Evolutionary conservation across 2,329 filamentous ascomycete species (phyloP).

Genomic region (Diaporthe citri): DNA sequence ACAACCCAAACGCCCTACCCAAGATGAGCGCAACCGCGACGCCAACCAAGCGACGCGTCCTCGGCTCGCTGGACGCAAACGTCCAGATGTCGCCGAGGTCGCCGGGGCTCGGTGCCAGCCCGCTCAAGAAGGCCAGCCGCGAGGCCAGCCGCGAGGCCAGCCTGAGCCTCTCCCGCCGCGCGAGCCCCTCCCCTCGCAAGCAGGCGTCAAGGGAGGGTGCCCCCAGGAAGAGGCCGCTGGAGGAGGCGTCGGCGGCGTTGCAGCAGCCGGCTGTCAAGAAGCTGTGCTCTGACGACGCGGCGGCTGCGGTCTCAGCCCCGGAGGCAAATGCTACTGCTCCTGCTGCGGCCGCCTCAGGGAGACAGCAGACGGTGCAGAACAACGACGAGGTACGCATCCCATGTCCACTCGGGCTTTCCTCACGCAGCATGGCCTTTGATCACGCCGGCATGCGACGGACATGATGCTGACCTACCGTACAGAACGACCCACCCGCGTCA

Average conservation of each 20-base stretch:
- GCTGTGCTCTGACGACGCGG: slow-evolving; percentile 42
- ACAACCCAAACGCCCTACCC: neutral
- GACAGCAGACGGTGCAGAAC: slow-evolving; percentile 12
- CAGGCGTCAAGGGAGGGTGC: slow-evolving; percentile 13
- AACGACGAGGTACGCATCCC: slow-evolving; percentile 30
- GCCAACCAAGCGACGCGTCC: slow-evolving; percentile 62
- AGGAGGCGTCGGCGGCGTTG: neutral
- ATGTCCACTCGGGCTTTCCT: too few relatives aligned
- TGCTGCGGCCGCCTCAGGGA: neutral
- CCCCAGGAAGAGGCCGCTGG: slow-evolving; percentile 39
- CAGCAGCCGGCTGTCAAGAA: slow-evolving; percentile 41
- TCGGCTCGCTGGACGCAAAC: slow-evolving; percentile 62
- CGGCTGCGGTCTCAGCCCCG: neutral
- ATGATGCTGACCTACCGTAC: slow-evolving; percentile 10
- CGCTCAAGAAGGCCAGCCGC: slow-evolving; percentile 33
- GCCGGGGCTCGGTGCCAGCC: slow-evolving; percentile 28
- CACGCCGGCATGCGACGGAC: neutral
- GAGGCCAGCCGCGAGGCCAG: slow-evolving; percentile 18
- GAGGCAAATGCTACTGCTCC: neutral
- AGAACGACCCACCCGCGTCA: slow-evolving; percentile 37
- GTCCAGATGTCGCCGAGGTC: slow-evolving; percentile 41
- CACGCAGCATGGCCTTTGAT: neutral
- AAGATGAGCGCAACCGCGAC: slow-evolving; percentile 47
- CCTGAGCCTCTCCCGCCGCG: slow-evolving; percentile 29
- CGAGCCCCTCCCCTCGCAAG: slow-evolving; percentile 35